phyloP scores from a whole-genome alignment of 352 stramenopile genomes.

The Phytopythium ostracodes region DNA sequence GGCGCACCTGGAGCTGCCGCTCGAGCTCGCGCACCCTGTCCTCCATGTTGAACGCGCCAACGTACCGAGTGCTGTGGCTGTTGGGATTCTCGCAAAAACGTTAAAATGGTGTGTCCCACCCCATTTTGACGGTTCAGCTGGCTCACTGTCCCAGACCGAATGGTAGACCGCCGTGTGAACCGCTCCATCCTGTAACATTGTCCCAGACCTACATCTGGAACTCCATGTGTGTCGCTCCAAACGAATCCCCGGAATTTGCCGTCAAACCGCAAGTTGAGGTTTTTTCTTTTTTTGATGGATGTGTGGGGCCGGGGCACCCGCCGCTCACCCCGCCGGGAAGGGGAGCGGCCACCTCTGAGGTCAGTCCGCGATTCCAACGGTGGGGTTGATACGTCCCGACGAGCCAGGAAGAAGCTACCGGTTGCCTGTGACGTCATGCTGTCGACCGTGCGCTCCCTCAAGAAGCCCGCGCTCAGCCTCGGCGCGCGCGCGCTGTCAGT shows the following conservation, averaged over 20 bases:
- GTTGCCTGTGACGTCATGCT: constrained; percentile 24
- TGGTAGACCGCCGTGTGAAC: constrained; percentile 1
- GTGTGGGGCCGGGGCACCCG: constrained; percentile 2
- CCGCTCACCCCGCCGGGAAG: neutral
- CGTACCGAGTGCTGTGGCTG: too few species aligned
- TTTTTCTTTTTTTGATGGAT: constrained; percentile 13
- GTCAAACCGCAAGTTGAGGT: constrained; percentile 4
- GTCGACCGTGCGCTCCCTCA: constrained; percentile 18
- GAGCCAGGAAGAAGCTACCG: constrained; percentile 10
- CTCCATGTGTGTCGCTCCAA: constrained; percentile 2
- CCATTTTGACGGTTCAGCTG: constrained; percentile 9
- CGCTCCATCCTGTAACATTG: constrained; percentile 7
- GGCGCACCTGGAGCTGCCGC: constrained; percentile 22
- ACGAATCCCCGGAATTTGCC: constrained; percentile 29
- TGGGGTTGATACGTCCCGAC: constrained; percentile 11
- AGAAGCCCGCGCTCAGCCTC: constrained; percentile 31
- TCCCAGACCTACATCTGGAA: constrained; percentile 18
- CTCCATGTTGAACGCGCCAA: constrained; percentile 10
- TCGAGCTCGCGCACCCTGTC: constrained; percentile 18
- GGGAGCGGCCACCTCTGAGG: neutral
- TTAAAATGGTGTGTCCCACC: neutral
- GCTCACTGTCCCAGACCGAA: constrained; percentile 2
- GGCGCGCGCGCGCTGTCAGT: constrained; percentile 58
- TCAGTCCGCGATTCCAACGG: constrained; percentile 35
- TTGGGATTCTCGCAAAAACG: too few species aligned